Evolutionary conservation across 306 rosid genomes (phyloP).

Genomic region (Ziziphus jujuba): DNA sequence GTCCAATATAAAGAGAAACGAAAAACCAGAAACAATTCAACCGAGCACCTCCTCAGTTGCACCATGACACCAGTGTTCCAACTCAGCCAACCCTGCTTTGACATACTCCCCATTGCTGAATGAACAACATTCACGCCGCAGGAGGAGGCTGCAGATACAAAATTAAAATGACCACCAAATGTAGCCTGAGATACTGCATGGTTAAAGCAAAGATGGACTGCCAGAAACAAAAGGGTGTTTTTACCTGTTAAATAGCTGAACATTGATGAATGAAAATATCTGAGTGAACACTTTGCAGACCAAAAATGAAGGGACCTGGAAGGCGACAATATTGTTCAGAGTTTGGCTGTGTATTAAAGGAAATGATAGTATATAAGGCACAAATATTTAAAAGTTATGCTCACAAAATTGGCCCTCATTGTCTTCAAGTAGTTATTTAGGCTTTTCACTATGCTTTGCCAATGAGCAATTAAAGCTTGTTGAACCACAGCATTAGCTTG

Average conservation of each 20-base stretch:
- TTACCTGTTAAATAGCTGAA: slow-evolving; percentile 95
- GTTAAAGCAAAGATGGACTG: not conserved
- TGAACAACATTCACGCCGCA: slow-evolving; percentile 99
- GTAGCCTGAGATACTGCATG: too few relatives aligned
- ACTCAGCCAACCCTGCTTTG: slow-evolving; percentile 93
- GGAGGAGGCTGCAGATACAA: slow-evolving; percentile 69
- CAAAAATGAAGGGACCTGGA: slow-evolving; percentile 90
- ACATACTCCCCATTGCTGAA: slow-evolving; percentile 99
- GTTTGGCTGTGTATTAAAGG: not conserved
- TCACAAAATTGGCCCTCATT: slow-evolving; percentile 95
- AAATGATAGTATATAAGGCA: too few relatives aligned
- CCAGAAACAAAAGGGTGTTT: slow-evolving; percentile 1
- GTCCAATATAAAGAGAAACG: too few relatives aligned
- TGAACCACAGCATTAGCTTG: slow-evolving; percentile 95
- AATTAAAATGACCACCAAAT: not conserved
- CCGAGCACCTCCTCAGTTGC: slow-evolving; percentile 89
- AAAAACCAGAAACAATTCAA: too few relatives aligned
- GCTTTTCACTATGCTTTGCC: slow-evolving; percentile 98
- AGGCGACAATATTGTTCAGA: slow-evolving; percentile 12
- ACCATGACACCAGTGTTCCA: slow-evolving; percentile 85
- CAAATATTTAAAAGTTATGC: slow-evolving; percentile 24
- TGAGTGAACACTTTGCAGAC: slow-evolving; percentile 96
- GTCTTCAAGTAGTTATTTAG: slow-evolving; percentile 72
- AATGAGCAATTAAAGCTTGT: slow-evolving; percentile 94
- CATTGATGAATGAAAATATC: slow-evolving; percentile 95